A percentile compares a stretch with the other conserved stretches of the same genome.
Conservation (phyloP, 1,139 yeast genomes). For the Scheffersomyces insectosa region DNA sequence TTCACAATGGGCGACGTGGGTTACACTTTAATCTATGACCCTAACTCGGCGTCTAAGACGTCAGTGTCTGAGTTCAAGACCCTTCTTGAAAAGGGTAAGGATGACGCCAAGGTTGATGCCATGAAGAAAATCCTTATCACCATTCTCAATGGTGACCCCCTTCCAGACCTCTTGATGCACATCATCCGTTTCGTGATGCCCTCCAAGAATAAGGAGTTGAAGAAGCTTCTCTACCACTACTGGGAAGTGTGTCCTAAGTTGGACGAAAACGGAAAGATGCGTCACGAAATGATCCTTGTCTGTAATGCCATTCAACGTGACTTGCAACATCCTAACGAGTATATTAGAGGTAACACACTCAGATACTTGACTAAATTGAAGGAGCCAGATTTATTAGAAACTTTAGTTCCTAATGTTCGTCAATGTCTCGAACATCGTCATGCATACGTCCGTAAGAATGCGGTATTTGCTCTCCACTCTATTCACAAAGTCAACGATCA, state of each 20-base stretch:
- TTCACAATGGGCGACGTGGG: conserved; percentile 50
- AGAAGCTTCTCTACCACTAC: conserved; percentile 89
- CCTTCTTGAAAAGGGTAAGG: conserved; percentile 85
- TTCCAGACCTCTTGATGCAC: conserved; percentile 97
- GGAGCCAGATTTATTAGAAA: conserved; percentile 93
- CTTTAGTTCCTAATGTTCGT: conserved; percentile 90
- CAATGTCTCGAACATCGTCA: conserved; percentile 93
- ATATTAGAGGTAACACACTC: conserved; percentile 91
- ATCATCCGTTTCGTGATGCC: conserved; percentile 98
- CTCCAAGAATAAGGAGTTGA: conserved; percentile 83
- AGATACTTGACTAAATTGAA: conserved; percentile 87
- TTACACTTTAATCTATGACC: conserved; percentile 75
- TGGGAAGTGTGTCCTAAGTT: conserved; percentile 98
- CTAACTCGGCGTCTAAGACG: conserved; percentile 68
- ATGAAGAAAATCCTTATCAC: conserved; percentile 86
- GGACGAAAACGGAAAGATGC: conserved; percentile 84
- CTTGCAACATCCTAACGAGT: conserved; percentile 97
- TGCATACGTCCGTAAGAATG: conserved; percentile 97
- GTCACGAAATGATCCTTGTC: conserved; percentile 97
- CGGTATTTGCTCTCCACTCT: conserved; percentile 86
- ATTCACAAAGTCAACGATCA: conserved; percentile 82
- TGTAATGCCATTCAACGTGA: conserved; percentile 98
- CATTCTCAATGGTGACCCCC: conserved; percentile 89
- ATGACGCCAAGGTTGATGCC: conserved; percentile 82
- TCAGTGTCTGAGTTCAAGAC: conserved; percentile 76